Conservation (phyloP, 2,329 filamentous ascomycete genomes). For the Teratosphaeria pseudoeucalypti region DNA sequence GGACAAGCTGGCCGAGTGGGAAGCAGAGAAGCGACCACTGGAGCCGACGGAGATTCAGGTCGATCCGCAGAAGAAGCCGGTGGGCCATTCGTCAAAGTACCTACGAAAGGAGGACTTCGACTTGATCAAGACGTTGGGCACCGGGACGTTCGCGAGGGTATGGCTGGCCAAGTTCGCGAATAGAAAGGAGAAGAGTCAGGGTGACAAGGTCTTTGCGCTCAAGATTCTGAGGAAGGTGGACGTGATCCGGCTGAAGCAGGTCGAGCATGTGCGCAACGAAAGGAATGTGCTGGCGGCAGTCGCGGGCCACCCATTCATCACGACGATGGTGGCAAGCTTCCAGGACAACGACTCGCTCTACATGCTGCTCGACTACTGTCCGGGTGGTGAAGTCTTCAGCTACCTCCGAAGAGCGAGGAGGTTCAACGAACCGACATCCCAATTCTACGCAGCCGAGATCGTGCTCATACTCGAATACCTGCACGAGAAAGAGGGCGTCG, state of each 20-base stretch:
- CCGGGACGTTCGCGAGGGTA: slow-evolving; percentile 68
- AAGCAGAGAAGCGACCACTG: slow-evolving; percentile 34
- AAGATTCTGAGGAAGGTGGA: slow-evolving; percentile 62
- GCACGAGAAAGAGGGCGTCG: slow-evolving; percentile 69
- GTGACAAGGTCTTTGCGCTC: slow-evolving; percentile 61
- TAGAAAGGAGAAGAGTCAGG: slow-evolving; percentile 37
- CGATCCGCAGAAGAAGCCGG: slow-evolving; percentile 34
- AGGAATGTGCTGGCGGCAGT: slow-evolving; percentile 67
- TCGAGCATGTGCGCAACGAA: slow-evolving; percentile 79
- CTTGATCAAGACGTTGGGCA: slow-evolving; percentile 65
- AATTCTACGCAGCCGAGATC: slow-evolving; percentile 77
- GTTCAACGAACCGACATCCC: slow-evolving; percentile 67
- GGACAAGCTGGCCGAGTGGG: slow-evolving; percentile 36
- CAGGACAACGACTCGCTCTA: slow-evolving; percentile 70
- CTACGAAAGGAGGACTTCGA: slow-evolving; percentile 53
- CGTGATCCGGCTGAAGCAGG: slow-evolving; percentile 73
- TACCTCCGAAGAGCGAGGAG: slow-evolving; percentile 67
- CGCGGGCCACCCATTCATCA: slow-evolving; percentile 74
- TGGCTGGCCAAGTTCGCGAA: slow-evolving; percentile 60
- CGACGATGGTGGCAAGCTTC: slow-evolving; percentile 66
- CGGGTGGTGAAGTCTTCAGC: slow-evolving; percentile 74
- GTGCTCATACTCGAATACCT: slow-evolving; percentile 71
- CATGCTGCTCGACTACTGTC: slow-evolving; percentile 74
- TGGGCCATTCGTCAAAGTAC: slow-evolving; percentile 38
- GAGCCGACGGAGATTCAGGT: slow-evolving; percentile 33